Evolutionary conservation across 2,329 filamentous ascomycete species (phyloP), one percentile per base, ranked within the genome.

Genomic region (Ophiostoma montium): DNA sequence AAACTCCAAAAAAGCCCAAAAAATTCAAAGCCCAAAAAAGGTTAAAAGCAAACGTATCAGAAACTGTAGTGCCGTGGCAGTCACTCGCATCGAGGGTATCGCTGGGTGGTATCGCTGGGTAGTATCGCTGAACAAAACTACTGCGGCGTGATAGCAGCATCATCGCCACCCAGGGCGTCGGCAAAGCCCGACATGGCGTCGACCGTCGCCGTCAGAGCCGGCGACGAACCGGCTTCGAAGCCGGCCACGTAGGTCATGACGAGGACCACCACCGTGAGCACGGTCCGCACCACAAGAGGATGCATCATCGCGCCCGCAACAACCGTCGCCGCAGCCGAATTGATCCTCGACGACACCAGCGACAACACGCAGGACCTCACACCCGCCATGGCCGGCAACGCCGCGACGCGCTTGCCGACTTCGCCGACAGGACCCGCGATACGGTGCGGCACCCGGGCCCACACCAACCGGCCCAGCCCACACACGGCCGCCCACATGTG

Each of bases 401-500:
- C 38, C 3, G 48, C 54, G 4, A 53, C 30, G 13, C 50, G 36
- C 15, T 21, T 11, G 5, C 30, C 43, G 7, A 46, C 19, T n/a
- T 39, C 47, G 13, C 31, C 54, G 12, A 54, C n/a, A 3, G 54
- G 53, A 19, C n/a, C 39, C 19, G 53, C 53, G 1, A 55, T 32
- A n/a, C 49, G 42, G 13, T 50, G 52, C 10, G 55, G 55, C 27
- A 55, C 53, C 0, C 48, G 35, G 0, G 50, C 50, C 53, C 53
- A 55, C 35, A 12, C 35, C 1, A 43, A 31, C 7, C 42, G 52
- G 5, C 19, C 47, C 19, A 41, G 15, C 2, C 32, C 31, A 19
- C 16, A 45, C 23, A 54, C 8, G 13, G 45, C 35, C 3, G 35
- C 39, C 55, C 53, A 56, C 15, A 56, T 15, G 33, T 38, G 30